Conservation (phyloP, 305 asterid genomes). For the Andrographis paniculata region DNA sequence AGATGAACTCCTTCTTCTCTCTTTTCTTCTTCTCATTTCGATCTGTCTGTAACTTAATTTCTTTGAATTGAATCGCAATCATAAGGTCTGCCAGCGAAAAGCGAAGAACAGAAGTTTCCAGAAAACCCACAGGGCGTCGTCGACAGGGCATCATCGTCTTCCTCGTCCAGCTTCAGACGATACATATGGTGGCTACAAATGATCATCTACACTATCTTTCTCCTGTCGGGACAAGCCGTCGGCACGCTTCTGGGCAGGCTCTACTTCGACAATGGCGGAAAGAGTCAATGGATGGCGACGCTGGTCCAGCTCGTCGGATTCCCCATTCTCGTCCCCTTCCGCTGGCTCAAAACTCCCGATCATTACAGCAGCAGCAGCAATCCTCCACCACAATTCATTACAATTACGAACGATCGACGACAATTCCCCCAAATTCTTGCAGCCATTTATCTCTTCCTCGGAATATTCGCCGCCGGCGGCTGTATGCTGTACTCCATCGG, state of each 20-base stretch:
- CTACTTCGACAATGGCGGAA: constrained; percentile 54
- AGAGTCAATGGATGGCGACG: constrained; percentile 50
- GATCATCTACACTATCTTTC: constrained; percentile 31
- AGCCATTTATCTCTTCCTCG: constrained; percentile 29
- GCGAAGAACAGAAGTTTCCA: too few species aligned
- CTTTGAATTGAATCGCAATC: too few species aligned
- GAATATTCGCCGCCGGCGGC: constrained; percentile 33
- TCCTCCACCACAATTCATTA: too few species aligned
- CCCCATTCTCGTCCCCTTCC: constrained; percentile 52
- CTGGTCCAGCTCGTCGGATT: constrained; percentile 51
- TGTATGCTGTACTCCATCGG: constrained; percentile 51
- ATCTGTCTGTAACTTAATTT: too few species aligned
- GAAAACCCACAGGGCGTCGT: too few species aligned
- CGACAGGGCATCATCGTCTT: too few species aligned
- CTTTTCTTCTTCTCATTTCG: too few species aligned
- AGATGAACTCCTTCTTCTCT: too few species aligned
- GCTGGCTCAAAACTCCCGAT: constrained; percentile 12
- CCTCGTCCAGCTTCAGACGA: not conserved
- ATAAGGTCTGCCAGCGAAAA: too few species aligned
- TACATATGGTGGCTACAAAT: constrained; percentile 41
- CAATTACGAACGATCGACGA: constrained; percentile 3
- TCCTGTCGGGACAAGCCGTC: constrained; percentile 39
- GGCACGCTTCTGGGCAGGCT: constrained; percentile 39
- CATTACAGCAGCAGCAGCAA: not conserved
- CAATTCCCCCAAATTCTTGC: constrained; percentile 12